These are phyloP conservation scores for Marchantia paleacea DNA, from an alignment of 225 moss, liverwort and hornwort genomes.

Conservation along the genomic window DNA sequence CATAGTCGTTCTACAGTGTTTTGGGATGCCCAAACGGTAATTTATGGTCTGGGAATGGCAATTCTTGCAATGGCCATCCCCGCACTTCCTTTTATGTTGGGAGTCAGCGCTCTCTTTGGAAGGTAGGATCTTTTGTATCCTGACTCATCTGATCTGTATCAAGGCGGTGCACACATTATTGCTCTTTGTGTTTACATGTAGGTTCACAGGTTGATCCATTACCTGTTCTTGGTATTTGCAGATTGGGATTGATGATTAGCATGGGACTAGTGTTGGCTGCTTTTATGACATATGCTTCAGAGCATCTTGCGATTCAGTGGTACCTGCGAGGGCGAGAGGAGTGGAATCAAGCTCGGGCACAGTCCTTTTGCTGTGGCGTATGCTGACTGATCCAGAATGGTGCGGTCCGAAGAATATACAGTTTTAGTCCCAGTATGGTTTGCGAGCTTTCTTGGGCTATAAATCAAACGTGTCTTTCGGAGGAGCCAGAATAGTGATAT, in stretches of 20 bases:
- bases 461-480: neutral
- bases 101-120: constrained; percentile 67
- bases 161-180: neutral
- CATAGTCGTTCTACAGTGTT: constrained; percentile 56
- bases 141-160: too few relatives aligned
- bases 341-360: constrained; percentile 40
- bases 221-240: constrained; percentile 16
- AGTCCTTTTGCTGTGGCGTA: constrained; percentile 6
- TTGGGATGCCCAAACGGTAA: constrained; percentile 67
- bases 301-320: constrained; percentile 85
- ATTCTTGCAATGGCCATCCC: constrained; percentile 56
- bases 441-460: neutral
- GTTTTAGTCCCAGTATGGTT: neutral
- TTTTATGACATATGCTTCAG: constrained; percentile 72
- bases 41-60: constrained; percentile 52
- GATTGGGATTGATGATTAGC: constrained; percentile 63
- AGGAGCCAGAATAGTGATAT: neutral
- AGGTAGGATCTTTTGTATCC: constrained; percentile 30
- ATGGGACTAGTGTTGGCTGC: constrained; percentile 65
- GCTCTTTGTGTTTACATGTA: too few relatives aligned
- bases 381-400: constrained; percentile 1
- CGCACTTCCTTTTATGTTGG: constrained; percentile 53
- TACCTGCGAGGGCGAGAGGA: constrained; percentile 79
- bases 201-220: neutral
- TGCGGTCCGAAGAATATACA: neutral